phyloP scores from a whole-genome alignment of 768 basidiomycete genomes.

The Stropharia rugosoannulata region DNA sequence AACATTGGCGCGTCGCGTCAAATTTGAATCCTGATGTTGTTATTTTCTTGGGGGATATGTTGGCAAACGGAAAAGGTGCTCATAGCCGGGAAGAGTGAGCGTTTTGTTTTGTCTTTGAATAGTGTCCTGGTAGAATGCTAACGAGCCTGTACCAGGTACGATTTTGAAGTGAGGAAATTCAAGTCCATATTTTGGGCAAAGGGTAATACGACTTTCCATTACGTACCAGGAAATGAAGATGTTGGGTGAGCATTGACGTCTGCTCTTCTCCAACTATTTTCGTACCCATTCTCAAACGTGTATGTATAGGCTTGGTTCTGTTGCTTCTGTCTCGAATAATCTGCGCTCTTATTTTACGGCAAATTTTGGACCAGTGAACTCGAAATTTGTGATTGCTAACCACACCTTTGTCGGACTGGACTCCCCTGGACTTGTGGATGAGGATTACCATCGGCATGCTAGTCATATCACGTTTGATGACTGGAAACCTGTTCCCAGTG shows the following conservation, averaged over 20 bases:
- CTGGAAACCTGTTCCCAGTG: conserved; percentile 54
- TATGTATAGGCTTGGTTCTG: conserved; percentile 50
- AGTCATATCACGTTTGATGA: conserved; percentile 46
- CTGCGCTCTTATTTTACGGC: conserved; percentile 57
- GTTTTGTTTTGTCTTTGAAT: conserved; percentile 3
- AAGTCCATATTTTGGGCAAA: conserved; percentile 54
- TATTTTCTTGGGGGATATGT: conserved; percentile 79
- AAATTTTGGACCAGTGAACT: conserved; percentile 71
- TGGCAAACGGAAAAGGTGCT: conserved; percentile 60
- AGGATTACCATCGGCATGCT: conserved; percentile 69
- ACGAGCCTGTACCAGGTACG: conserved; percentile 46
- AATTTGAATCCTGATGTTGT: conserved; percentile 60
- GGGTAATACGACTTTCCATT: conserved; percentile 42
- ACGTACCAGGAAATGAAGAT: conserved; percentile 82
- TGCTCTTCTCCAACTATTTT: background rate
- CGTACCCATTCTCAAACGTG: background rate
- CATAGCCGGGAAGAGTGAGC: conserved; percentile 43
- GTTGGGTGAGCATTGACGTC: conserved; percentile 47
- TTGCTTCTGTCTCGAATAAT: conserved; percentile 47
- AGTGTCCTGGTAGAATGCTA: background rate
- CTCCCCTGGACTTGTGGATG: conserved; percentile 79
- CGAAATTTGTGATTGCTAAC: conserved; percentile 58
- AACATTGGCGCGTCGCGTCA: conserved; percentile 66
- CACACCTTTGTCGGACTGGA: conserved; percentile 74
- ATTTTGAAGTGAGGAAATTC: conserved; percentile 58